Conservation (phyloP, 192 early-diverging fungal species). For the Coemansia sp. region DNA sequence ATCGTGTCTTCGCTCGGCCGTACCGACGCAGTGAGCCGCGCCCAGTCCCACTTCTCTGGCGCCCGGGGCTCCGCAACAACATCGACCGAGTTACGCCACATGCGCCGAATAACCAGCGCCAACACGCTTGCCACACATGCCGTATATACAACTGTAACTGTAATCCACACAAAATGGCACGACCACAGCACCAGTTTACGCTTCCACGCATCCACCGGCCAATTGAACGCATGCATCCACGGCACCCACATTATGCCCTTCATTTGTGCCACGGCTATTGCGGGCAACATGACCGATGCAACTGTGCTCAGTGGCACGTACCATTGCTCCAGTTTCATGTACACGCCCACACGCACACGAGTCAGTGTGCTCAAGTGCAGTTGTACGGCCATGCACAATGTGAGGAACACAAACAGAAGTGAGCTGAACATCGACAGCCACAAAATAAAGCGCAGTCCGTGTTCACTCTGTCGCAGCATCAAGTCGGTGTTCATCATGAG, state of each 20-base stretch:
- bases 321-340: conserved; percentile 36
- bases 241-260: conserved; percentile 37
- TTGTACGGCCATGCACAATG: conserved; percentile 33
- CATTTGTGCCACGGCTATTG: conserved; percentile 32
- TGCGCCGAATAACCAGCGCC: conserved; percentile 27
- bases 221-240: conserved; percentile 38
- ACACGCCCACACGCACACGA: conserved; percentile 21
- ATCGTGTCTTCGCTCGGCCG: conserved; percentile 17
- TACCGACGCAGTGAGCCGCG: conserved; percentile 12
- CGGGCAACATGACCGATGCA: conserved; percentile 23
- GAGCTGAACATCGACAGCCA: conserved; percentile 43
- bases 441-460: conserved; percentile 29
- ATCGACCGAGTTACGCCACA: conserved; percentile 46
- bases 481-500: conserved; percentile 31
- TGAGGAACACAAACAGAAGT: conserved; percentile 32
- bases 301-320: conserved; percentile 24
- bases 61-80: conserved; percentile 21
- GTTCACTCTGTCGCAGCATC: conserved; percentile 22
- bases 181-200: conserved; percentile 34
- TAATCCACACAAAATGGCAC: conserved; percentile 43
- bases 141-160: conserved; percentile 34
- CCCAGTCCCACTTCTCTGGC: conserved; percentile 55
- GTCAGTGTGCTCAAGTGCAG: conserved; percentile 51
- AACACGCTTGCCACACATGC: conserved; percentile 14
- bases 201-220: conserved; percentile 19